Conservation (phyloP, 306 rosid genomes). For the Gastrolobium bilobum region DNA sequence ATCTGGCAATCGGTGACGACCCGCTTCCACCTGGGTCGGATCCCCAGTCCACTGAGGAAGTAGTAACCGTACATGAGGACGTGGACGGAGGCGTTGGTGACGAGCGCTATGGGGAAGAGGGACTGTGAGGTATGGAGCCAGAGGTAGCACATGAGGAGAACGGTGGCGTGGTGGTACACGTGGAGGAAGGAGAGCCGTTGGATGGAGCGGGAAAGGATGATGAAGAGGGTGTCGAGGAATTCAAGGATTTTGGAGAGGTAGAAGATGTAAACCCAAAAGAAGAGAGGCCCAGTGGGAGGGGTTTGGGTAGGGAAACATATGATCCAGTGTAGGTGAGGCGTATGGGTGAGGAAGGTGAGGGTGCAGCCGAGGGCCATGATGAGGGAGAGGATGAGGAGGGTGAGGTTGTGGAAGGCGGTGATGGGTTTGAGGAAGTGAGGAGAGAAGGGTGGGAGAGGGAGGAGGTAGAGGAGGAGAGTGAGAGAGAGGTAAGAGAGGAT, state of each 20-base stretch:
- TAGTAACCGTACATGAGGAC: constrained; percentile 89
- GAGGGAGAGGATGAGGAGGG: constrained; percentile 74
- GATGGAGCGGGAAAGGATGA: constrained; percentile 66
- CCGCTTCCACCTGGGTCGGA: constrained; percentile 84
- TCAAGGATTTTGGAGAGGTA: constrained; percentile 90
- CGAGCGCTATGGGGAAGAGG: constrained; percentile 78
- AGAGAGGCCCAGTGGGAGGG: constrained; percentile 74
- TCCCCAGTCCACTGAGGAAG: constrained; percentile 63
- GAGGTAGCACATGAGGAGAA: constrained; percentile 74
- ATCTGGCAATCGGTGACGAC: constrained; percentile 83
- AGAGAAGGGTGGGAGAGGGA: constrained; percentile 52
- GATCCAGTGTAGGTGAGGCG: constrained; percentile 54
- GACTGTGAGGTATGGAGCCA: constrained; percentile 85
- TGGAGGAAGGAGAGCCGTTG: constrained; percentile 88
- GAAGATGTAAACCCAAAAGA: constrained; percentile 95
- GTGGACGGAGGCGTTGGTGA: constrained; percentile 82
- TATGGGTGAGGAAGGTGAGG: constrained; percentile 61
- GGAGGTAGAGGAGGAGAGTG: constrained; percentile 62
- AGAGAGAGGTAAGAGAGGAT: constrained; percentile 63
- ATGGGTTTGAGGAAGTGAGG: constrained; percentile 59
- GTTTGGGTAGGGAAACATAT: constrained; percentile 73
- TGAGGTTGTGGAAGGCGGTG: constrained; percentile 69
- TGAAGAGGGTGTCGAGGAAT: constrained; percentile 77
- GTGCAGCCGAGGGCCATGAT: constrained; percentile 67
- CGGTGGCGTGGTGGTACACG: constrained; percentile 92